Conservation (phyloP, 2,329 filamentous ascomycete genomes). For the Daldinia sp. region DNA sequence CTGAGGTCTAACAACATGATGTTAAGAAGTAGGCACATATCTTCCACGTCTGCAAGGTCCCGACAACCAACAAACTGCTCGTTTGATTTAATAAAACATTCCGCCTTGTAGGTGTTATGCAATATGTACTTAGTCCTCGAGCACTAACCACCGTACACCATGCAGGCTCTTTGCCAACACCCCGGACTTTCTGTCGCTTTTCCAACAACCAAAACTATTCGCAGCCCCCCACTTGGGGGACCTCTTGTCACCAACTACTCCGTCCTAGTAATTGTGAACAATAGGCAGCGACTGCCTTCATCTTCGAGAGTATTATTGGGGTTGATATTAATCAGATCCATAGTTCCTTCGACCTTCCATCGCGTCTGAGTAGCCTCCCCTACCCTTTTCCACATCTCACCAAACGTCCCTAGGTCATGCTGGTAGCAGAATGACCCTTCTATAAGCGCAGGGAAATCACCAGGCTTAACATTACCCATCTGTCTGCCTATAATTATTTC, state of each 20-base stretch:
- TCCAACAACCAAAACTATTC: too few relatives aligned
- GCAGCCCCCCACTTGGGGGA: too few relatives aligned
- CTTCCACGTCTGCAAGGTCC: too few relatives aligned
- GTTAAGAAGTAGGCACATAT: too few relatives aligned
- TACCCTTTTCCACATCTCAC: slow-evolving; percentile 37
- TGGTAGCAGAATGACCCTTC: slow-evolving; percentile 31
- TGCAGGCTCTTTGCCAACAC: too few relatives aligned
- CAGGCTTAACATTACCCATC: slow-evolving; percentile 38
- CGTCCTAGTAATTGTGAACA: slow-evolving; percentile 41
- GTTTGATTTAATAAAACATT: too few relatives aligned
- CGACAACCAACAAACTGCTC: too few relatives aligned
- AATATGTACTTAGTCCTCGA: too few relatives aligned
- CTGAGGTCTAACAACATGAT: too few relatives aligned
- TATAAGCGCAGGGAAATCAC: slow-evolving; percentile 34
- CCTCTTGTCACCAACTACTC: neutral
- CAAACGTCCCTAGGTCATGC: slow-evolving; percentile 34
- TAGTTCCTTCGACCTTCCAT: slow-evolving; percentile 41
- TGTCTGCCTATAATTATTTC: slow-evolving; percentile 42
- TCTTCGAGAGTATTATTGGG: slow-evolving; percentile 32
- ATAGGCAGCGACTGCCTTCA: slow-evolving; percentile 38
- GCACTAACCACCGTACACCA: too few relatives aligned
- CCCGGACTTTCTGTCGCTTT: too few relatives aligned
- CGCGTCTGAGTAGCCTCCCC: slow-evolving; percentile 34
- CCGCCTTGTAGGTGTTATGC: too few relatives aligned
- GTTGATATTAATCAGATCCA: slow-evolving; percentile 41